A percentile compares a stretch with the other conserved stretches of the same genome.
Conservation (phyloP, 2,329 filamentous ascomycete species). For the Diaporthe citri region DNA sequence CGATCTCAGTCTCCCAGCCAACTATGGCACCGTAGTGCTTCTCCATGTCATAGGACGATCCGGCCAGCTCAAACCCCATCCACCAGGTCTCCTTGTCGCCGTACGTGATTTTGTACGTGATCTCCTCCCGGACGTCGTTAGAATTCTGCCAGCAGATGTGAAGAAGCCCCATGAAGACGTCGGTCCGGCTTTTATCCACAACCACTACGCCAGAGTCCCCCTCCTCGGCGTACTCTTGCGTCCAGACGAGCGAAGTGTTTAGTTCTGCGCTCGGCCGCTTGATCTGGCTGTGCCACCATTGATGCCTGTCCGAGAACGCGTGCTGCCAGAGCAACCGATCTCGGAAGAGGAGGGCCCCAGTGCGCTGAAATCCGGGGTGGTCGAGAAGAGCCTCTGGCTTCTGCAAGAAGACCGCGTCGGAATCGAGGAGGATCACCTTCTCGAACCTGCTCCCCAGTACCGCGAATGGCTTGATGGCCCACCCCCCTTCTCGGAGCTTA, state of each 20-base stretch:
- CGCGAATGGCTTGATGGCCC: conserved; percentile 58
- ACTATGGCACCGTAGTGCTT: conserved; percentile 56
- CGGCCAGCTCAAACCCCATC: conserved; percentile 57
- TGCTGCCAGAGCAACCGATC: conserved; percentile 55
- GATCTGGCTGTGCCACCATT: conserved; percentile 55
- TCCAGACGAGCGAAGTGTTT: conserved; percentile 53
- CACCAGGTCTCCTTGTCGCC: conserved; percentile 63
- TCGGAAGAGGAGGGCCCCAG: conserved; percentile 54
- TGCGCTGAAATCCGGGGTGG: conserved; percentile 48
- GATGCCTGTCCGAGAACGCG: conserved; percentile 49
- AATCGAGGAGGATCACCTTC: conserved; percentile 54
- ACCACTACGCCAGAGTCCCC: conserved; percentile 57
- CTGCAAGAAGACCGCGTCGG: conserved; percentile 56
- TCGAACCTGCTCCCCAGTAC: conserved; percentile 52
- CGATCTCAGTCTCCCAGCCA: conserved; percentile 47
- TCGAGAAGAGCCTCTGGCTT: conserved; percentile 50
- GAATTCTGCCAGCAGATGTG: conserved; percentile 61
- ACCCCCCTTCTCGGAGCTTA: conserved; percentile 49
- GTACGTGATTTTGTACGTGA: conserved; percentile 56
- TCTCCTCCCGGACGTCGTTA: conserved; percentile 52
- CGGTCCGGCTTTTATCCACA: conserved; percentile 54
- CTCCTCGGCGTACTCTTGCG: conserved; percentile 56
- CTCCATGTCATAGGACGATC: conserved; percentile 54
- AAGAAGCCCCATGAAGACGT: conserved; percentile 54
- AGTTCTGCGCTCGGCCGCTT: conserved; percentile 51